A percentile compares a stretch with the other conserved stretches of the same genome.
Evolutionary conservation across 1,284 basidiomycete species (phyloP).

Genomic region (Cystobasidium pallidum): DNA sequence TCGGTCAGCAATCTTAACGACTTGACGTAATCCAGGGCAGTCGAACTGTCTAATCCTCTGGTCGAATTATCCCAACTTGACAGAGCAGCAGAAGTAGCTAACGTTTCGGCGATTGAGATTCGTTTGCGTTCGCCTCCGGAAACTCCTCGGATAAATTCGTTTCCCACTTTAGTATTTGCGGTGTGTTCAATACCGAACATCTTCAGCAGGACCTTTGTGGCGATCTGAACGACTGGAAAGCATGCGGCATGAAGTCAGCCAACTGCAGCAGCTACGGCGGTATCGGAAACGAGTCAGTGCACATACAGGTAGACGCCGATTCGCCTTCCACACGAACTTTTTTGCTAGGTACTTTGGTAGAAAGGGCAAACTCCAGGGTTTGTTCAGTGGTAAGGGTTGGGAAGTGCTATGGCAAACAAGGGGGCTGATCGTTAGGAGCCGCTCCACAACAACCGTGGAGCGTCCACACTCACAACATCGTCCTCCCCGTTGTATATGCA

Average conservation of each 20-base stretch:
- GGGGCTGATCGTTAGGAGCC: too few species aligned
- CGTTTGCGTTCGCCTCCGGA: slow-evolving; percentile 66
- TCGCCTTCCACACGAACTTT: slow-evolving; percentile 17
- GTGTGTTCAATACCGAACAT: slow-evolving; percentile 77
- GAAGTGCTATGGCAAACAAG: slow-evolving; percentile 61
- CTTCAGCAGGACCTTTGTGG: slow-evolving; percentile 66
- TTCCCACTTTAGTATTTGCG: slow-evolving; percentile 74
- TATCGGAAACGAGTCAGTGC: not conserved
- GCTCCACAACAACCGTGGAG: not conserved
- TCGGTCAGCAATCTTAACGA: slow-evolving; percentile 77
- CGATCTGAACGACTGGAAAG: slow-evolving; percentile 56
- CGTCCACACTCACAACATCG: slow-evolving; percentile 59
- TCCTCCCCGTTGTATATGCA: slow-evolving; percentile 57
- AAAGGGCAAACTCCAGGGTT: slow-evolving; percentile 44
- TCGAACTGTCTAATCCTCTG: slow-evolving; percentile 68
- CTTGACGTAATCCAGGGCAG: slow-evolving; percentile 77
- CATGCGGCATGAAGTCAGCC: too few species aligned
- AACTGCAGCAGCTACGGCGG: too few species aligned
- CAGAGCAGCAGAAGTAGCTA: slow-evolving; percentile 47
- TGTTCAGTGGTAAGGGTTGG: slow-evolving; percentile 68
- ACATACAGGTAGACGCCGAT: slow-evolving; percentile 20
- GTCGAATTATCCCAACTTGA: slow-evolving; percentile 52
- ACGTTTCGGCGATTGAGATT: slow-evolving; percentile 44
- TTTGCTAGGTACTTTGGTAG: slow-evolving; percentile 34
- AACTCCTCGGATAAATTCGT: slow-evolving; percentile 60